These are phyloP conservation scores for Pseudocercospora crystallina DNA, from an alignment of 2,329 filamentous ascomycete species.

Conservation along the genomic window DNA sequence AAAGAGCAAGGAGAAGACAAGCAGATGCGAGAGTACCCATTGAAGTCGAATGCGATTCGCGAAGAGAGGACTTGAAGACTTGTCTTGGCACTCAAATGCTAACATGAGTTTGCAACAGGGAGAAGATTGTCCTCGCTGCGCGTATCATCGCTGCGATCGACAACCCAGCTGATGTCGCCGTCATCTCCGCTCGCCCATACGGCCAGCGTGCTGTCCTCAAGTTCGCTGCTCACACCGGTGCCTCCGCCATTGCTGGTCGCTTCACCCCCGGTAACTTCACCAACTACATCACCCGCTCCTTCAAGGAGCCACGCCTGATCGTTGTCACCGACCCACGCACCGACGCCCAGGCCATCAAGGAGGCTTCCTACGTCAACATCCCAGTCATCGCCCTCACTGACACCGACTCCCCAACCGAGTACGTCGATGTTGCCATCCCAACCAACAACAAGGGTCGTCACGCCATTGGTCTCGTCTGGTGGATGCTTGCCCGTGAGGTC, in stretches of 20 bases:
- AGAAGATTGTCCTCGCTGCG: slow-evolving; percentile 98
- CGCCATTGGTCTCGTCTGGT: slow-evolving; percentile 98
- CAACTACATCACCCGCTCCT: slow-evolving; percentile 99
- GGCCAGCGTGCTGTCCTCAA: slow-evolving; percentile 99
- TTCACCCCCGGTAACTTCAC: slow-evolving; percentile 99
- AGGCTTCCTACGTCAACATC: slow-evolving; percentile 99
- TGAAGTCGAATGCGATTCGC: too few relatives aligned
- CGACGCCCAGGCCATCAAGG: slow-evolving; percentile 99
- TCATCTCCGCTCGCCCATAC: slow-evolving; percentile 99
- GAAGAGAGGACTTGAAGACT: background rate
- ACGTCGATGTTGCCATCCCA: slow-evolving; percentile 98
- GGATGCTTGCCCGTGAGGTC: slow-evolving; percentile 99
- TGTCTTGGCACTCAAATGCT: slow-evolving; percentile 7
- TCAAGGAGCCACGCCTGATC: slow-evolving; percentile 99
- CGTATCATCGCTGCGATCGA: slow-evolving; percentile 98
- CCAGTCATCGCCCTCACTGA: slow-evolving; percentile 99
- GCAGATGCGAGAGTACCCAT: too few relatives aligned
- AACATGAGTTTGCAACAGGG: slow-evolving; percentile 58
- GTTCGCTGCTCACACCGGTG: slow-evolving; percentile 98
- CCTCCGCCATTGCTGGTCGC: slow-evolving; percentile 95
- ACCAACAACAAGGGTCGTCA: slow-evolving; percentile 99
- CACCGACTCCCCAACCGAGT: slow-evolving; percentile 99
- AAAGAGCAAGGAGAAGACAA: too few relatives aligned
- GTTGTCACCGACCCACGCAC: slow-evolving; percentile 99
- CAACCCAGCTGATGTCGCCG: slow-evolving; percentile 98